phyloP scores from a whole-genome alignment of 176 grass and related monocot genomes.

The Carex parvula region DNA sequence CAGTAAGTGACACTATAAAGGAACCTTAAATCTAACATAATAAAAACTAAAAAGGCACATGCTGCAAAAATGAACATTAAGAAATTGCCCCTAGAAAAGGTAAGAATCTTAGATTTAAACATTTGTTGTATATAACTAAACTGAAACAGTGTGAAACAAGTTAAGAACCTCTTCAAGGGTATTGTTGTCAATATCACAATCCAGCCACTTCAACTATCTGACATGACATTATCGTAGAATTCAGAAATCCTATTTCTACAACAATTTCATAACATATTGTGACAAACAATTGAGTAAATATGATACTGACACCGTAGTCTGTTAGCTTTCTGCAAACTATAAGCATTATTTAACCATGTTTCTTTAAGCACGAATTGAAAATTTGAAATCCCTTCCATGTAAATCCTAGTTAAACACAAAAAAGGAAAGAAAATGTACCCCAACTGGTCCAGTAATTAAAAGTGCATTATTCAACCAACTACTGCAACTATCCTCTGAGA shows the following conservation, averaged over 20 bases:
- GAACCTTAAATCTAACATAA: slow-evolving; percentile 18
- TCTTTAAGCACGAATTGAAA: background rate
- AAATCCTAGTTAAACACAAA: background rate
- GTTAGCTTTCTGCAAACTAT: background rate
- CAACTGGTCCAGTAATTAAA: slow-evolving; percentile 96
- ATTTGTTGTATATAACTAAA: background rate
- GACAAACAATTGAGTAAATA: background rate
- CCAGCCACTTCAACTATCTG: background rate
- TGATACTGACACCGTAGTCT: background rate
- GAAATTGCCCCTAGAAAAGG: too few relatives aligned
- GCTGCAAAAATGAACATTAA: background rate
- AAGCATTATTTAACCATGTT: background rate
- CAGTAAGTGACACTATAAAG: slow-evolving; percentile 21
- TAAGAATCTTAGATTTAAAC: background rate
- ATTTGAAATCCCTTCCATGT: background rate
- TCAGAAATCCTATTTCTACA: background rate
- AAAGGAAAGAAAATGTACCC: slow-evolving; percentile 42
- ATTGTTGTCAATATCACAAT: background rate
- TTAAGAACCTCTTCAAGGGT: background rate
- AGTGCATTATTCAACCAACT: slow-evolving; percentile 54
- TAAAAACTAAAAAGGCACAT: background rate
- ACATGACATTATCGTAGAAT: background rate
- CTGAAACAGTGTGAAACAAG: background rate
- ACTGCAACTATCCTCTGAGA: slow-evolving; percentile 38
- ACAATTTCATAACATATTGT: background rate